Conservation (phyloP, 1,284 basidiomycete genomes). For the Kwoniella shivajii region DNA sequence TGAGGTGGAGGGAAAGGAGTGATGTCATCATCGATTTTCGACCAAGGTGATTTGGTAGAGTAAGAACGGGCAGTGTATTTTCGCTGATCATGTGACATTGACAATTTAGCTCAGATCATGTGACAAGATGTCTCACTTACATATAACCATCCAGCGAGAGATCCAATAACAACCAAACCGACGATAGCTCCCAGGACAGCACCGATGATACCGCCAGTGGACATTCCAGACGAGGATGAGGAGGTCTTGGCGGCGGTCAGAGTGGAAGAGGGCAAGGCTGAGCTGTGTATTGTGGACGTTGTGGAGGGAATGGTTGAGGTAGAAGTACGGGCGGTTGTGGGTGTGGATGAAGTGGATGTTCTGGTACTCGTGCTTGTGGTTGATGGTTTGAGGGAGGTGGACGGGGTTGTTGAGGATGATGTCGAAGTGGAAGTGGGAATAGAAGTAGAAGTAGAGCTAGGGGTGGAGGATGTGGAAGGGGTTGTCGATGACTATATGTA, state of each 20-base stretch:
- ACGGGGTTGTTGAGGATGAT: constrained; percentile 6
- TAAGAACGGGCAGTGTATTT: constrained; percentile 33
- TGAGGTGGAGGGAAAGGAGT: constrained; percentile 37
- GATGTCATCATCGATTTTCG: constrained; percentile 46
- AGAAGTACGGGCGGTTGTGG: constrained; percentile 8
- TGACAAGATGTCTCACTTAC: constrained; percentile 14
- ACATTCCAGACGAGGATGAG: constrained; percentile 21
- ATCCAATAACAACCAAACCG: constrained; percentile 36
- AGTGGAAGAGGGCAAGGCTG: constrained; percentile 13
- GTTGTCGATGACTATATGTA: background rate
- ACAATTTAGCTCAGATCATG: background rate
- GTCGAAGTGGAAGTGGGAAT: constrained; percentile 10
- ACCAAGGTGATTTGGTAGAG: constrained; percentile 35
- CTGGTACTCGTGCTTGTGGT: background rate
- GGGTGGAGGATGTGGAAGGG: background rate
- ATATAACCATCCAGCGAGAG: constrained; percentile 34
- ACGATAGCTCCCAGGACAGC: constrained; percentile 34
- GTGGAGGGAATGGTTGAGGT: constrained; percentile 7
- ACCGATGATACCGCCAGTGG: constrained; percentile 39
- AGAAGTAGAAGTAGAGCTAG: constrained; percentile 1
- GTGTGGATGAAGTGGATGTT: constrained; percentile 8
- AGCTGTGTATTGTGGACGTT: constrained; percentile 11
- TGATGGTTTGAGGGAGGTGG: constrained; percentile 8
- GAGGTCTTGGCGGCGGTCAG: constrained; percentile 8
- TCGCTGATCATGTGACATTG: constrained; percentile 17